phyloP scores from a whole-genome alignment of 2,329 filamentous ascomycete species.

The Arthroderma sp. region DNA sequence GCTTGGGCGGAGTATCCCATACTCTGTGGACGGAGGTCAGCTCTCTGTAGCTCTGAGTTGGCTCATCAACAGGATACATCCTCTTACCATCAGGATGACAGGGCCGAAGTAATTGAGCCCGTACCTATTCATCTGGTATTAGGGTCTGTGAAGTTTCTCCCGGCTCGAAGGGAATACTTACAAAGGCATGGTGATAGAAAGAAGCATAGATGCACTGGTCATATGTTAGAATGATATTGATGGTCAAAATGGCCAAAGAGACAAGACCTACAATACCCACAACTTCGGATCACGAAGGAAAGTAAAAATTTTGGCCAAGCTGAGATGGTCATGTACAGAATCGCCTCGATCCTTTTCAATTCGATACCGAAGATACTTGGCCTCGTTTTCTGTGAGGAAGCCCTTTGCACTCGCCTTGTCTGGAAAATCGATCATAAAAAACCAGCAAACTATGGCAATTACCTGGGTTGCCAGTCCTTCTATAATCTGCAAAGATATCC shows the following conservation, averaged over 20 bases:
- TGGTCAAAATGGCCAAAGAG: slow-evolving; percentile 1
- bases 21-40: slow-evolving; percentile 11
- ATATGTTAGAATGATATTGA: slow-evolving; percentile 1
- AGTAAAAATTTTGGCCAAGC: slow-evolving; percentile 34
- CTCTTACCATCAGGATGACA: slow-evolving; percentile 10
- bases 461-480: slow-evolving; percentile 40
- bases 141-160: not conserved
- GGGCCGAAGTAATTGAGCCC: slow-evolving; percentile 7
- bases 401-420: slow-evolving; percentile 37
- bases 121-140: slow-evolving; percentile 3
- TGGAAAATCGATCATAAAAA: slow-evolving; percentile 52
- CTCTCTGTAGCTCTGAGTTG: too few species aligned
- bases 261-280: slow-evolving; percentile 39
- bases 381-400: slow-evolving; percentile 42
- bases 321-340: slow-evolving; percentile 34
- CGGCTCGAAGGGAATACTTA: not conserved
- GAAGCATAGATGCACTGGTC: slow-evolving; percentile 6
- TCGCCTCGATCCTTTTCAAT: slow-evolving; percentile 48
- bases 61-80: not conserved
- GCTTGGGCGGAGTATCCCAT: slow-evolving; percentile 18
- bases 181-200: slow-evolving; percentile 5
- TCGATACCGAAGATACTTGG: slow-evolving; percentile 20
- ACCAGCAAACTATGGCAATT: slow-evolving; percentile 39
- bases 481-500: slow-evolving; percentile 17
- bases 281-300: slow-evolving; percentile 42